Base-by-base conservation (phyloP, 2,329 filamentous ascomycete genomes). In the Sarocladiaceae sp. region DNA sequence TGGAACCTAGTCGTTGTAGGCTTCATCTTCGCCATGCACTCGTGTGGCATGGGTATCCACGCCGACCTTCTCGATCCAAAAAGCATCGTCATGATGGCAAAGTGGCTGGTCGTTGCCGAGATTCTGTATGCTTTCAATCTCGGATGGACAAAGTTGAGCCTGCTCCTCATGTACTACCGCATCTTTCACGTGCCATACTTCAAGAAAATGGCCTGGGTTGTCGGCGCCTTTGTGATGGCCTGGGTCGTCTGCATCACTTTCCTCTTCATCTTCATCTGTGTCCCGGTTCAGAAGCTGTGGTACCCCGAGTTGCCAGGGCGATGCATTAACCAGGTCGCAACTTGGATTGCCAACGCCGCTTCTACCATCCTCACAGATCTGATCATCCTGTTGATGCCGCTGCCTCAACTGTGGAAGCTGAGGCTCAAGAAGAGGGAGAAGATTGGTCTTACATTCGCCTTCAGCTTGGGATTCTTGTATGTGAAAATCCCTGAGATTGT, bases 91-190 rank as follows among this genome's bases (percentile, higher is more conserved):
- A 56, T 63, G 53, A 66, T 70, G 57, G 64, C 65, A 11, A 71
- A 75, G 55, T 64, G 67, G 53, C 61, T 75, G 5, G 54, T 74
- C 11, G 65, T 69, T 10, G 69, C 66, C 18, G 70, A 73, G 51
- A 60, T 72, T 45, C 56, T 73, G 31, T 74, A 74, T 50, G 66
- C 62, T 20, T 72, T 63, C 52, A 72, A 69, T 23, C 56, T 74
- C 3, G 68, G 65, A 31, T 65, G 70, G 58, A 70, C 71, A n/a
- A 77, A 75, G 50, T 45, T 74, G 12, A 67, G 66, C 42, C 59
- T 76, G 18, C 52, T 77, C 34, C 55, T 74, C 33, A 73, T 76
- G 69, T 76, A 75, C 58, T 66, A 65, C 51, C 70, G 71, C 52
- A 72, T 76, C 49, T 76, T 76, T 54, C 68, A 60, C 16, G 58